Evolutionary conservation across 441 rosid genomes (phyloP), one percentile per base, ranked within the genome.

Genomic region (Breynia disticha): DNA sequence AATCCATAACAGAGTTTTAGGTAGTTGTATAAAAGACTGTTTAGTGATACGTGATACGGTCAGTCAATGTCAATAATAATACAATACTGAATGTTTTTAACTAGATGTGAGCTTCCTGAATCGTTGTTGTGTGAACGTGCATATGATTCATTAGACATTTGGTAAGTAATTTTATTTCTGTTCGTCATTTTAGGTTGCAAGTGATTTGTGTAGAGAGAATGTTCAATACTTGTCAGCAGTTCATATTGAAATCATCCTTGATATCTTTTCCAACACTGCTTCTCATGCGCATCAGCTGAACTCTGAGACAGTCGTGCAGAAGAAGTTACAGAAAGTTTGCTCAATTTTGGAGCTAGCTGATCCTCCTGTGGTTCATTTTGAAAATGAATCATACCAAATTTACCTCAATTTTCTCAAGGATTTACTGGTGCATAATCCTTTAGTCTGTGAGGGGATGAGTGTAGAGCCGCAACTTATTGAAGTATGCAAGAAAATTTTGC

Each of bases 291-390:
- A 69, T 67, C 76, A 79, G 54, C 73, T 93, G 57, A 84, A 78
- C 74, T 64, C 81, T 16, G 79, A 79, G 64, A 61, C 56, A 20
- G 43, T 49, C 46, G 72, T 83, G 57, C 87, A 50, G 68, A 93
- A 68, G 83, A 93, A 83, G 72, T 64, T 86, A 61, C 83, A 74
- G 75, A 83, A 66, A 72, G 93, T 78, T 11, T 86, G 96, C 76
- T 76, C 80, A 11, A 71, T 81, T 41, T 64, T 84, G 50, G 96
- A 86, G 65, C 73, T 93, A 48, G 72, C 93, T 2, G 90, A 82
- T 50, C 97, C 95, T 57, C 95, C 96, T 2, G 41, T 84, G 55
- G 87, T 93, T 57, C 93, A 81, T 72, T 93, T 93, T 37, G 97
- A 89, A 66, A 93, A 84, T 14, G 97, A 93, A 50, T 68, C 97